Conservation (phyloP, 2,329 filamentous ascomycete species). For the Boeremia lycopersici region DNA sequence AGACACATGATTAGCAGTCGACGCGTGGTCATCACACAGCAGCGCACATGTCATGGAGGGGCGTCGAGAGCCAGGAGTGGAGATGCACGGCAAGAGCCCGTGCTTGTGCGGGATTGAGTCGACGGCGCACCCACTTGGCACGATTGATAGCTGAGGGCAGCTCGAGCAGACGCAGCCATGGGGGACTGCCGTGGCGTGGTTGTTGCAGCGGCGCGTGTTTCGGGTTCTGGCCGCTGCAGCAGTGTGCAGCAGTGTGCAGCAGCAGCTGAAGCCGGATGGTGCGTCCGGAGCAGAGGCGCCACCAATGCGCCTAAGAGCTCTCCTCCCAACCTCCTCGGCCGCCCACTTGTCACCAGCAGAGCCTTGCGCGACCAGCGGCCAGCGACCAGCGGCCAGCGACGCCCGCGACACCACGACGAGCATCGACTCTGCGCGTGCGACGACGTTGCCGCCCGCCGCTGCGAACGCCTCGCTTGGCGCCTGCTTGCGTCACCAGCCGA, state of each 20-base stretch:
- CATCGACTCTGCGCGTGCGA: neutral
- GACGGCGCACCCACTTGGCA: neutral
- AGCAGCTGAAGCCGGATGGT: neutral
- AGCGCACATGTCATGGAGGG: conserved; percentile 10
- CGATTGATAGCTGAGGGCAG: neutral
- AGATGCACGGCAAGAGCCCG: neutral
- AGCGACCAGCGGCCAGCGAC: neutral
- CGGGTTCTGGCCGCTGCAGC: conserved; percentile 1
- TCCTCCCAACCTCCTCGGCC: conserved; percentile 22
- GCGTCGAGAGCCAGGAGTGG: conserved; percentile 2
- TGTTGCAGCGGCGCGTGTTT: neutral
- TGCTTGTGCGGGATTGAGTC: neutral
- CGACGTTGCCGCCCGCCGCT: neutral
- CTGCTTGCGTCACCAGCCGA: conserved; percentile 31
- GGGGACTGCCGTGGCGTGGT: neutral
- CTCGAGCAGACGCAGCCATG: neutral
- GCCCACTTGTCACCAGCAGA: conserved; percentile 5
- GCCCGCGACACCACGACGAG: neutral
- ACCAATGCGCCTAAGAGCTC: conserved; percentile 16
- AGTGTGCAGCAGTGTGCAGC: too few species aligned
- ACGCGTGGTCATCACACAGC: conserved; percentile 25
- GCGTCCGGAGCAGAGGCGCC: neutral
- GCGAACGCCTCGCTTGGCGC: conserved; percentile 28
- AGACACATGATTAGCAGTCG: conserved; percentile 26
- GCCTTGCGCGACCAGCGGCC: conserved; percentile 7